These are phyloP conservation scores for Delitschia confertaspora DNA, from an alignment of 495 filamentous ascomycete species.

Conservation along the genomic window DNA sequence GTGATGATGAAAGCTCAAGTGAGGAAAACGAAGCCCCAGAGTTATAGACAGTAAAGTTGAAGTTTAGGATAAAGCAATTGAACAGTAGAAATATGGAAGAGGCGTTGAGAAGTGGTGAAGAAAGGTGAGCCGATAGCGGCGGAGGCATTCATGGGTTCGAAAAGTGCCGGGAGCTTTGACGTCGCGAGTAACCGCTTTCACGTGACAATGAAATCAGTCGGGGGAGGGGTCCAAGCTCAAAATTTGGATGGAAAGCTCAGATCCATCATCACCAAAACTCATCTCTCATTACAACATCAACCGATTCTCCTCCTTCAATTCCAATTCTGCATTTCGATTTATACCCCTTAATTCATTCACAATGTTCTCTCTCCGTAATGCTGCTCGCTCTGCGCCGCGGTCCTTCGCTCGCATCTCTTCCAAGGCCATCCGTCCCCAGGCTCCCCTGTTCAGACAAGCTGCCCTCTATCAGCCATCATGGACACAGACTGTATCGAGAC, in stretches of 20 bases:
- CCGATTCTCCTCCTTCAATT: conserved; percentile 2
- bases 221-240: conserved; percentile 6
- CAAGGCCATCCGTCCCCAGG: conserved; percentile 45
- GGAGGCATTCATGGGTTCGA: conserved; percentile 4
- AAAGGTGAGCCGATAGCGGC: conserved; percentile 9
- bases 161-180: conserved; percentile 7
- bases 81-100: background rate
- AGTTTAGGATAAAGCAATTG: no score
- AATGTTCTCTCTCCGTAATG: conserved; percentile 69
- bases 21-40: no score
- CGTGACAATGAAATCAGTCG: conserved; percentile 17
- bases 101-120: background rate
- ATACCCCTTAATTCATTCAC: conserved; percentile 32
- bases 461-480: conserved; percentile 42
- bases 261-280: conserved; percentile 3
- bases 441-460: conserved; percentile 39
- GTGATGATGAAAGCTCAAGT: no score
- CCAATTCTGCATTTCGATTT: background rate
- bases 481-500: conserved; percentile 47
- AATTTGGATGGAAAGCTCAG: conserved; percentile 7
- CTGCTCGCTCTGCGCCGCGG: conserved; percentile 64
- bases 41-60: no score
- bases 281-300: background rate
- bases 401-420: conserved; percentile 52
- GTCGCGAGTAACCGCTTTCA: conserved; percentile 3